A percentile compares a stretch with the other conserved stretches of the same genome.
Evolutionary conservation across 169 alveolate genomes (phyloP).

Genomic region (Theileria luwenshuni): DNA sequence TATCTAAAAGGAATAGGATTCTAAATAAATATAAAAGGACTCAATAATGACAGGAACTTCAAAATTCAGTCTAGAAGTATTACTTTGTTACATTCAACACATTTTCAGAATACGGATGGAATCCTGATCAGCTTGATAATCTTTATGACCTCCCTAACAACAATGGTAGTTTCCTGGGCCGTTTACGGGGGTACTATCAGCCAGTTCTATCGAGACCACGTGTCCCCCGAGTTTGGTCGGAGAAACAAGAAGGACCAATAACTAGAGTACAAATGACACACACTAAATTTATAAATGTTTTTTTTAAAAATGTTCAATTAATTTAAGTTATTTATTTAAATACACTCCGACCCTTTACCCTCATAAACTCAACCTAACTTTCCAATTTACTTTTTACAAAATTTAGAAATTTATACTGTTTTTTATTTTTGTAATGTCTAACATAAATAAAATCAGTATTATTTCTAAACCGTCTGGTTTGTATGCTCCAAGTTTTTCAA

Average conservation of each 20-base stretch:
- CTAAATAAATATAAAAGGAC: constrained; percentile 3
- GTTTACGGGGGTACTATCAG: constrained; percentile 39
- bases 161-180: constrained; percentile 37
- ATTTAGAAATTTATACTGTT: too few species aligned
- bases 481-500: too few species aligned
- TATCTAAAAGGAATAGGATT: constrained; percentile 61
- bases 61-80: constrained; percentile 13
- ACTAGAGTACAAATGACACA: too few species aligned
- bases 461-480: too few species aligned
- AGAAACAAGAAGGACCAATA: constrained; percentile 1
- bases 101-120: background rate
- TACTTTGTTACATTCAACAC: background rate
- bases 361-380: too few species aligned
- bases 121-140: constrained; percentile 6
- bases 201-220: constrained; percentile 42
- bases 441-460: too few species aligned
- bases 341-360: too few species aligned
- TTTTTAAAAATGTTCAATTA: too few species aligned
- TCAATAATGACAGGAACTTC: background rate
- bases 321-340: too few species aligned
- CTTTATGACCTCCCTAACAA: constrained; percentile 14
- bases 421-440: too few species aligned
- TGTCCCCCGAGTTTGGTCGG: constrained; percentile 42
- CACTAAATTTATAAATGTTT: too few species aligned
- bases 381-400: too few species aligned